Percentiles rank a stretch among this genome's conserved stretches.
These are phyloP conservation scores for Tuber calosporum DNA, from an alignment of 495 filamentous ascomycete genomes.

Conservation along the genomic window DNA sequence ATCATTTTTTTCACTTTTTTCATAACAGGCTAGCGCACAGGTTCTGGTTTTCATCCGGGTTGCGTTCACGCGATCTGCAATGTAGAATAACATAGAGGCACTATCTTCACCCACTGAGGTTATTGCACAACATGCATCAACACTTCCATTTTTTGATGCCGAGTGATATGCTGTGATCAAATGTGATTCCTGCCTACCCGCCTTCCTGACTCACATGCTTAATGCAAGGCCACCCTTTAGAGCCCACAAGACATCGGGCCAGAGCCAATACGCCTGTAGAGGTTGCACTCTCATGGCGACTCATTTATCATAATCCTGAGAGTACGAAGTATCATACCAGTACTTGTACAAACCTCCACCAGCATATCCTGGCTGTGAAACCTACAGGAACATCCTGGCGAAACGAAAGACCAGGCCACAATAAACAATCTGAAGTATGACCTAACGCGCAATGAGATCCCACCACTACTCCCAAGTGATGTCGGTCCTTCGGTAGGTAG, in stretches of 20 bases:
- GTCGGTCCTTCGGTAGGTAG: too few species aligned
- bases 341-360: neutral
- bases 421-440: too few species aligned
- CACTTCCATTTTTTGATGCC: too few species aligned
- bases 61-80: neutral
- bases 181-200: neutral
- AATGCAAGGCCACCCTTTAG: neutral
- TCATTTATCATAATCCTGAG: neutral
- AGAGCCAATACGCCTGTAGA: neutral
- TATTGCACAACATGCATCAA: neutral
- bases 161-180: too few species aligned
- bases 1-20: too few species aligned
- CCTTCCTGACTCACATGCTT: neutral
- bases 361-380: neutral
- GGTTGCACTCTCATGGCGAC: neutral
- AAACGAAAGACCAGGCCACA: slow-evolving; percentile 52
- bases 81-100: neutral
- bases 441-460: too few species aligned
- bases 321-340: neutral
- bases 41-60: neutral
- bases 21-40: neutral
- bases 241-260: neutral
- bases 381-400: too few species aligned
- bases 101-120: neutral
- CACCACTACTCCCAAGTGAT: too few species aligned